phyloP scores from a whole-genome alignment of 257 asterid species.

The Solanum lignicaule region DNA sequence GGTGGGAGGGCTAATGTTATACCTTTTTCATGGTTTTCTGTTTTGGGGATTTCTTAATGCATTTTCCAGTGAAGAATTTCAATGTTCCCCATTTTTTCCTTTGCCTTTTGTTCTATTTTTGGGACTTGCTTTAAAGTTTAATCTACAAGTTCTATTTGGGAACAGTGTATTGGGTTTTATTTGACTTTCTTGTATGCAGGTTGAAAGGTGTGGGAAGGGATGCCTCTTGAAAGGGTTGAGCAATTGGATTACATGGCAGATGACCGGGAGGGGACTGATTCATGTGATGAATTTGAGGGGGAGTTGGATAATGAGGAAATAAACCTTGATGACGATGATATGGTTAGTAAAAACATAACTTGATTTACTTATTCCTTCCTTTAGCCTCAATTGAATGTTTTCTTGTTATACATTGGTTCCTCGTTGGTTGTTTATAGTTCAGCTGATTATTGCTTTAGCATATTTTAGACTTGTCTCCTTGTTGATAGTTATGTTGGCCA shows the following conservation, averaged over 20 bases:
- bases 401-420: background rate
- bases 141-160: background rate
- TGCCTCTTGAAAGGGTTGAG: conserved; percentile 26
- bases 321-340: conserved; percentile 48
- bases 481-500: background rate
- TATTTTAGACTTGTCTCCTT: background rate
- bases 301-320: conserved; percentile 32
- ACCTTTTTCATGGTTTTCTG: background rate
- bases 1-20: background rate
- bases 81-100: background rate
- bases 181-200: background rate
- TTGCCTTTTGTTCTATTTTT: background rate
- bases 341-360: conserved; percentile 28
- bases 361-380: background rate
- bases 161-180: background rate
- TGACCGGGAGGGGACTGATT: conserved; percentile 23
- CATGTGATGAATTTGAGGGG: conserved; percentile 37
- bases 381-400: background rate
- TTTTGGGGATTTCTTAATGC: background rate
- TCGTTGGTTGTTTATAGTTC: background rate
- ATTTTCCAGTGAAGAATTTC: background rate
- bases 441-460: background rate
- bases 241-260: conserved; percentile 31
- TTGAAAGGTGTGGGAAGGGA: background rate
- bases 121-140: background rate